phyloP scores from a whole-genome alignment of 495 filamentous ascomycete genomes.

The Penicillium simplicissimum region DNA sequence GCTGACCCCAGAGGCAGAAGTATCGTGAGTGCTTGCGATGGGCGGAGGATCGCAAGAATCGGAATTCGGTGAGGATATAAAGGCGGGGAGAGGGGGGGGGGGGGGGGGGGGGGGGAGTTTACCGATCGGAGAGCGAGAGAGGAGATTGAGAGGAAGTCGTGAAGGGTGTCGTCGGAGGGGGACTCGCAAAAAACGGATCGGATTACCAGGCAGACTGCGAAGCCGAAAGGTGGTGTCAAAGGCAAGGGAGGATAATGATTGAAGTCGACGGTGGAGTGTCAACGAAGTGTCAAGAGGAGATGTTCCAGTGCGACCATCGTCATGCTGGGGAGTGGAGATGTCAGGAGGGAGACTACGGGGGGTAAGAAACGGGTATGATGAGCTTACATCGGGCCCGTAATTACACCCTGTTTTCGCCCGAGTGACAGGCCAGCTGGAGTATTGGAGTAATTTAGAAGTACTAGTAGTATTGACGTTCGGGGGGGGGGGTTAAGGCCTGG shows the following conservation, averaged over 20 bases:
- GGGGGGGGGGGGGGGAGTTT: too few species aligned
- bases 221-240: background rate
- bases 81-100: conserved; percentile 2
- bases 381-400: conserved; percentile 20
- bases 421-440: conserved; percentile 1
- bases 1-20: background rate
- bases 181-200: background rate
- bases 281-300: conserved; percentile 14
- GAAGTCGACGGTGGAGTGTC: conserved; percentile 6
- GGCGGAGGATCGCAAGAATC: conserved; percentile 1
- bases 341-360: conserved; percentile 26
- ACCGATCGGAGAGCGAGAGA: conserved; percentile 10
- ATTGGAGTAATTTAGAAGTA: background rate
- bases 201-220: conserved; percentile 4
- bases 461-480: too few species aligned
- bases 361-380: conserved; percentile 22
- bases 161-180: background rate
- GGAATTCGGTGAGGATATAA: conserved; percentile 9
- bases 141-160: conserved; percentile 9
- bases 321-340: conserved; percentile 38
- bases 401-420: conserved; percentile 13
- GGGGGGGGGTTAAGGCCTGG: too few species aligned
- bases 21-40: conserved; percentile 9
- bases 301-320: conserved; percentile 29
- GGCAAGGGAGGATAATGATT: background rate